These are phyloP conservation scores for Diaporthe velutina DNA, from an alignment of 2,329 filamentous ascomycete genomes.

Conservation along the genomic window DNA sequence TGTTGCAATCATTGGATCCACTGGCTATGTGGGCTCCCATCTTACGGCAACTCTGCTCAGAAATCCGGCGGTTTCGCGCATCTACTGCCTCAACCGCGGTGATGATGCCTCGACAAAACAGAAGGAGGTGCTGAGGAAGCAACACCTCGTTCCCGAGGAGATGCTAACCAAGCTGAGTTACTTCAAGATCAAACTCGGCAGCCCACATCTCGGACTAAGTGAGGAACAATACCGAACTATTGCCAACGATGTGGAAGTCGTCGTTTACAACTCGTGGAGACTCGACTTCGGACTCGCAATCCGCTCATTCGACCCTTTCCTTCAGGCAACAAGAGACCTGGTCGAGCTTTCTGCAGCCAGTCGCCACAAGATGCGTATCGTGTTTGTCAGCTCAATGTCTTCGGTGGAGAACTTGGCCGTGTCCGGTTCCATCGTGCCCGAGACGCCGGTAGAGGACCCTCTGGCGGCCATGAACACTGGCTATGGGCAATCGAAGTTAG, in stretches of 20 bases:
- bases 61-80: not conserved
- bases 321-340: conserved; percentile 38
- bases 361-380: conserved; percentile 9
- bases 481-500: conserved; percentile 44
- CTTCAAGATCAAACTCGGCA: not conserved
- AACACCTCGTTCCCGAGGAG: too few relatives aligned
- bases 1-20: conserved; percentile 29
- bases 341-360: conserved; percentile 39
- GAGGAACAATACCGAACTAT: not conserved
- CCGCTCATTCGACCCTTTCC: conserved; percentile 42
- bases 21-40: conserved; percentile 25
- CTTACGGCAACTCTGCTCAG: not conserved
- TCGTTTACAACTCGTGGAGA: conserved; percentile 45
- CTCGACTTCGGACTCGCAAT: conserved; percentile 43
- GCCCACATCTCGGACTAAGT: not conserved
- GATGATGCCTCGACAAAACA: not conserved
- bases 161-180: conserved; percentile 12
- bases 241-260: conserved; percentile 36
- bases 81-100: conserved; percentile 27
- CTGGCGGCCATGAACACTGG: conserved; percentile 38
- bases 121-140: not conserved
- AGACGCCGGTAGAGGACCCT: conserved; percentile 6
- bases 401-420: conserved; percentile 2
- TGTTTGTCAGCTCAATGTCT: conserved; percentile 29
- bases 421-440: not conserved